Conservation (phyloP, 2,329 filamentous ascomycete genomes). For the Diaporthe sp. region DNA sequence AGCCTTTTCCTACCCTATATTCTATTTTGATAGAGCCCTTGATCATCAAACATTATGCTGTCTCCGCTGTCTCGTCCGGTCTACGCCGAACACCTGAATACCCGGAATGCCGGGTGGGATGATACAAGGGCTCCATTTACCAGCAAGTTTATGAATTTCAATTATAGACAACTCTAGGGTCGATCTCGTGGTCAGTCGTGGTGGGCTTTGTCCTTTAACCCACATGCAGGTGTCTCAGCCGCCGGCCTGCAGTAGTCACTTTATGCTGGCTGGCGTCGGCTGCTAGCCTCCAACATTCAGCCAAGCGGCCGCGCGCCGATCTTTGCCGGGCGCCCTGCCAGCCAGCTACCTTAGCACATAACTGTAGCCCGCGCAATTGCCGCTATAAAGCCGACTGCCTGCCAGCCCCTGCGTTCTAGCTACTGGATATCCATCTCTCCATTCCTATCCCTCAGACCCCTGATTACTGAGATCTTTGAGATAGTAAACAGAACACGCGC, state of each 20-base stretch:
- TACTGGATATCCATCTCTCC: neutral
- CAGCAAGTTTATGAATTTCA: too few relatives aligned
- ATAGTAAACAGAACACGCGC: neutral
- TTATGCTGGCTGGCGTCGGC: neutral
- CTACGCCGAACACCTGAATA: too few relatives aligned
- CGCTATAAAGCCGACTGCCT: neutral
- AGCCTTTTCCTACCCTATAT: too few relatives aligned
- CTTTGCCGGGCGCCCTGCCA: neutral
- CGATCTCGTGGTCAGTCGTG: too few relatives aligned
- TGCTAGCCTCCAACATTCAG: neutral
- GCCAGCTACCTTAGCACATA: slow-evolving; percentile 5
- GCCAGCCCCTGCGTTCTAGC: neutral
- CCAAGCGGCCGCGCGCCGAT: neutral
- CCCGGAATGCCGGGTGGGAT: too few relatives aligned
- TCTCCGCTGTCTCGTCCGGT: too few relatives aligned
- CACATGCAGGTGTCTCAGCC: neutral
- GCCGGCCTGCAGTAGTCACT: neutral
- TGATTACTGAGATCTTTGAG: neutral
- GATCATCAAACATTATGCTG: too few relatives aligned
- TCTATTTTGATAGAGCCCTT: too few relatives aligned
- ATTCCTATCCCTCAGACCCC: neutral
- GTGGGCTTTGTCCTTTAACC: neutral
- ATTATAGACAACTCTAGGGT: too few relatives aligned
- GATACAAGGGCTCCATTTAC: too few relatives aligned
- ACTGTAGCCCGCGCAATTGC: neutral